Conservation (phyloP, 2,329 filamentous ascomycete species). For the Neonectria ditissima region DNA sequence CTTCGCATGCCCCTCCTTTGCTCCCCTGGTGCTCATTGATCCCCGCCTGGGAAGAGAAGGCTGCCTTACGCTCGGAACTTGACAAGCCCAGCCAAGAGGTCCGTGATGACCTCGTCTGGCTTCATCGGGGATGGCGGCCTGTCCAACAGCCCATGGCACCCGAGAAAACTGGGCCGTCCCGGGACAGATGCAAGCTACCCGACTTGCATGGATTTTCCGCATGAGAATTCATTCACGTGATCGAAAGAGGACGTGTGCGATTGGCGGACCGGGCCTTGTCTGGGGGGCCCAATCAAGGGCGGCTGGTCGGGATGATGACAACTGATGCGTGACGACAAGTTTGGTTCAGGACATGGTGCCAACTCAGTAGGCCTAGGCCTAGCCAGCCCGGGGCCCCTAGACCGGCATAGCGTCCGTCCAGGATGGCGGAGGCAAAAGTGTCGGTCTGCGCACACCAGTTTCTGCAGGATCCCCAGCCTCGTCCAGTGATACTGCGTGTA, state of each 20-base stretch:
- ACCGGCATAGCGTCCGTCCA: slow-evolving; percentile 26
- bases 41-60: slow-evolving; percentile 9
- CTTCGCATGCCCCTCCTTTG: slow-evolving; percentile 8
- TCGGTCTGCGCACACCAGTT: slow-evolving; percentile 25
- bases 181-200: slow-evolving; percentile 51
- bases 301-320: slow-evolving; percentile 37
- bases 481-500: slow-evolving; percentile 25
- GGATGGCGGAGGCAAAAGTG: slow-evolving; percentile 23
- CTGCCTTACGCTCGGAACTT: slow-evolving; percentile 19
- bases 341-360: slow-evolving; percentile 32
- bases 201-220: slow-evolving; percentile 49
- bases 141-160: slow-evolving; percentile 35
- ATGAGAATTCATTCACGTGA: slow-evolving; percentile 53
- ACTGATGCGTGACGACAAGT: slow-evolving; percentile 31
- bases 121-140: slow-evolving; percentile 40
- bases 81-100: slow-evolving; percentile 29
- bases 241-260: slow-evolving; percentile 49
- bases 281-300: slow-evolving; percentile 43
- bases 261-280: slow-evolving; percentile 54
- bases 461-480: slow-evolving; percentile 13
- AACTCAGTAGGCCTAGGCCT: no score
- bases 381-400: slow-evolving; percentile 38
- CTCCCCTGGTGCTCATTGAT: background rate
- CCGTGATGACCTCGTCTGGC: slow-evolving; percentile 36
- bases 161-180: slow-evolving; percentile 46